Percentiles rank a stretch among this genome's conserved stretches.
Conservation (phyloP, 192 early-diverging fungal species). For the Coemansia sp. region DNA sequence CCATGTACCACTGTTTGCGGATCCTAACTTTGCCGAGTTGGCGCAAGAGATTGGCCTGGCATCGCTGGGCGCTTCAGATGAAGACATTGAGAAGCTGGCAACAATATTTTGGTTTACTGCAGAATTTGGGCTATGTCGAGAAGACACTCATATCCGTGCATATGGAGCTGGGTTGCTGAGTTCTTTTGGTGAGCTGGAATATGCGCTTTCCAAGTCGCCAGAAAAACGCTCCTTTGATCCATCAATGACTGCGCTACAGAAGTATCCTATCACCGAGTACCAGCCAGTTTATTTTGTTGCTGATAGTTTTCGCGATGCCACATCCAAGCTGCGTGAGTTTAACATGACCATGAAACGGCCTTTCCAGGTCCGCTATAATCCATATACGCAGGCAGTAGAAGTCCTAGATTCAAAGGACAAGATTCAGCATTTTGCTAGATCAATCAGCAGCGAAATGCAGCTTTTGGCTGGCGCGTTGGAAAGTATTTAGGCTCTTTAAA, state of each 20-base stretch:
- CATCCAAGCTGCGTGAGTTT: constrained; percentile 84
- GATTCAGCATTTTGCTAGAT: constrained; percentile 72
- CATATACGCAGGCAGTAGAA: constrained; percentile 87
- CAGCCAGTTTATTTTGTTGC: constrained; percentile 96
- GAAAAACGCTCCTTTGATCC: constrained; percentile 83
- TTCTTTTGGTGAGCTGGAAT: constrained; percentile 95
- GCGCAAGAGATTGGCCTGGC: constrained; percentile 93
- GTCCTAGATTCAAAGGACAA: constrained; percentile 89
- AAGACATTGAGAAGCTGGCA: constrained; percentile 84
- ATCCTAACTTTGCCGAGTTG: constrained; percentile 90
- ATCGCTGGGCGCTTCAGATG: constrained; percentile 86
- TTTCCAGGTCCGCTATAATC: constrained; percentile 89
- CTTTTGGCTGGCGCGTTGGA: constrained; percentile 74
- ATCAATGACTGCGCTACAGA: constrained; percentile 64
- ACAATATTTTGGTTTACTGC: constrained; percentile 93
- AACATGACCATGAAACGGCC: constrained; percentile 74
- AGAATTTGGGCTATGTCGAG: constrained; percentile 88
- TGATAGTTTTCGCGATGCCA: constrained; percentile 89
- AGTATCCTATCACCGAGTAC: constrained; percentile 89
- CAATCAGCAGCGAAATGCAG: constrained; percentile 75
- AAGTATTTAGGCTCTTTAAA: constrained; percentile 22
- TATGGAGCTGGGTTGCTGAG: constrained; percentile 91
- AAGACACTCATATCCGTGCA: constrained; percentile 69
- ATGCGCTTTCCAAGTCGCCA: constrained; percentile 76
- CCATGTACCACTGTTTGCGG: constrained; percentile 78